phyloP scores from a whole-genome alignment of 257 asterid species.

The Solanum corneliomulleri region DNA sequence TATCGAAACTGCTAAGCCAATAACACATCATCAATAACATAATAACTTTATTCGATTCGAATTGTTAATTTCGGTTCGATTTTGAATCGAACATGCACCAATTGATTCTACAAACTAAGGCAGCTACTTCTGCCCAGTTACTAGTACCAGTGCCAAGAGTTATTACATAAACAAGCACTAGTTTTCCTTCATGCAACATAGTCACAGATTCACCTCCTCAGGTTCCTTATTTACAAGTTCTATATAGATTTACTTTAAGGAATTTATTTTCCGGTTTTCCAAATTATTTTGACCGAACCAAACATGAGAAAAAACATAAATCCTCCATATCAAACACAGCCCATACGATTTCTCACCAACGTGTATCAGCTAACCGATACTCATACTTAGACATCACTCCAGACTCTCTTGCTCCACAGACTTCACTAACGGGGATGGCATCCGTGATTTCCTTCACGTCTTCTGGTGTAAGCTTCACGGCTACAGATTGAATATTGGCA shows the following conservation, averaged over 20 bases:
- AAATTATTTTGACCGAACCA: not conserved
- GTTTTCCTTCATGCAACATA: not conserved
- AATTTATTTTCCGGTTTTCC: not conserved
- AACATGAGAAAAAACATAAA: not conserved
- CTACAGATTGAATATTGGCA: conserved; percentile 19
- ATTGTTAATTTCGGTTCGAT: too few species aligned
- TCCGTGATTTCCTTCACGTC: conserved; percentile 21
- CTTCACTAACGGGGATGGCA: conserved; percentile 23
- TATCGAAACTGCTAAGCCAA: too few species aligned
- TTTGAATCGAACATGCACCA: not conserved
- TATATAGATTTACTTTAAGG: not conserved
- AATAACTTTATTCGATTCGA: too few species aligned
- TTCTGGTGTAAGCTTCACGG: conserved; percentile 22
- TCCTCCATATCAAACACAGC: not conserved
- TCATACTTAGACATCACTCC: not conserved
- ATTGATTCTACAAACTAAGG: not conserved
- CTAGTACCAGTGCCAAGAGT: not conserved
- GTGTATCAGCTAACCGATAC: conserved; percentile 18
- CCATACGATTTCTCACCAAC: not conserved
- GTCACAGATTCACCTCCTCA: not conserved
- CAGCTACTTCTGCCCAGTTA: not conserved
- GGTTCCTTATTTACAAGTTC: not conserved
- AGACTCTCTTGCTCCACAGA: conserved; percentile 20
- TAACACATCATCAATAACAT: too few species aligned
- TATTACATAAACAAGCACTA: not conserved